Percentiles rank a stretch among this genome's conserved stretches.
phyloP scores from a whole-genome alignment of 331 rosid species.

The Dryas integrifolia region DNA sequence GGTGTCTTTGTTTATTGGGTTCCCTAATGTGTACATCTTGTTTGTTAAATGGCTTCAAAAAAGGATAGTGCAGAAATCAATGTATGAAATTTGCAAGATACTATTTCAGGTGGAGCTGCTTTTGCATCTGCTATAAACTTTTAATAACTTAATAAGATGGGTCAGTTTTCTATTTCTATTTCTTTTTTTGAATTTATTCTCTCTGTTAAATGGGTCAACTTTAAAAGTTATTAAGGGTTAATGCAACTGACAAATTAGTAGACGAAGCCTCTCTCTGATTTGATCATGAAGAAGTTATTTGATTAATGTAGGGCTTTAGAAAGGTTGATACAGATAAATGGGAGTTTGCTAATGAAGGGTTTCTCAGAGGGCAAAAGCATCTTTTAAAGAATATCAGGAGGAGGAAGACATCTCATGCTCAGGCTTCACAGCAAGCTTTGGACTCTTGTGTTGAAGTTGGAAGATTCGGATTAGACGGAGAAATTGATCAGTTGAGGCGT shows the following conservation, averaged over 20 bases:
- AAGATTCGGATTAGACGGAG: slow-evolving; percentile 63
- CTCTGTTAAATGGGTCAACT: not conserved
- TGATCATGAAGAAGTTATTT: slow-evolving; percentile 31
- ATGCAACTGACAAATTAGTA: not conserved
- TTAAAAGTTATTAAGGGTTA: not conserved
- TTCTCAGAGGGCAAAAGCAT: slow-evolving; percentile 70
- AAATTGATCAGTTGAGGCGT: slow-evolving; percentile 51
- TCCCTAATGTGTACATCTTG: slow-evolving; percentile 13
- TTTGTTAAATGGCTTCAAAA: slow-evolving; percentile 29
- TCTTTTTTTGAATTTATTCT: not conserved
- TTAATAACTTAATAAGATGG: not conserved
- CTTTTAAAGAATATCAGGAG: slow-evolving; percentile 70
- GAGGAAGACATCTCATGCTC: slow-evolving; percentile 43
- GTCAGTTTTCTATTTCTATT: slow-evolving; percentile 3
- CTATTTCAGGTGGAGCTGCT: slow-evolving; percentile 1
- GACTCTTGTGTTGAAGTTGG: slow-evolving; percentile 75
- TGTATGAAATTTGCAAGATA: not conserved
- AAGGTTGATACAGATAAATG: slow-evolving; percentile 84
- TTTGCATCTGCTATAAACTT: slow-evolving; percentile 4
- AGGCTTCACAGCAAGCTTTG: slow-evolving; percentile 33
- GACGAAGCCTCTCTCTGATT: slow-evolving; percentile 7
- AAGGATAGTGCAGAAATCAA: slow-evolving; percentile 5
- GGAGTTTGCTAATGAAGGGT: slow-evolving; percentile 89
- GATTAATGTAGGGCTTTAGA: slow-evolving; percentile 68
- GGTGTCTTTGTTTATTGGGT: slow-evolving; percentile 5